These are phyloP conservation scores for Malus sylvestris DNA, from an alignment of 306 rosid genomes.

Conservation along the genomic window DNA sequence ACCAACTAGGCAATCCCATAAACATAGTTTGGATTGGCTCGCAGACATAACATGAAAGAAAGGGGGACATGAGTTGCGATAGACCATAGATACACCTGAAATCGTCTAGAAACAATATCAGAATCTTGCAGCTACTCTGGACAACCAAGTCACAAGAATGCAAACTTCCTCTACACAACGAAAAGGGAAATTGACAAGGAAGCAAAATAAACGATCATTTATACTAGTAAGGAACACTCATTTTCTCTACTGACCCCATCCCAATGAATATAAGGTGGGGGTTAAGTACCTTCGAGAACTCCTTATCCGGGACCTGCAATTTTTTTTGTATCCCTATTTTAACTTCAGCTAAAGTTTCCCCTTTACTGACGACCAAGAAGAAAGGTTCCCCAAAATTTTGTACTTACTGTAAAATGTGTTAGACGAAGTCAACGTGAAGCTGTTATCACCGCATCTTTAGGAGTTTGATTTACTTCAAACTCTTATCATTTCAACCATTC, in stretches of 20 bases:
- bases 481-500: too few relatives aligned
- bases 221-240: neutral
- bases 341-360: conserved; percentile 75
- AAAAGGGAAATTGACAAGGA: neutral
- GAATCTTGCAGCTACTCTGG: conserved; percentile 82
- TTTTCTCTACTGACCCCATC: neutral
- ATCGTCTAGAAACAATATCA: conserved; percentile 58
- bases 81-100: conserved; percentile 49
- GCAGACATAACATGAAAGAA: too few relatives aligned
- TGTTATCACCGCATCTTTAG: too few relatives aligned
- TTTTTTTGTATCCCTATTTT: conserved; percentile 71
- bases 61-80: too few relatives aligned
- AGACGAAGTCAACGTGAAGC: too few relatives aligned
- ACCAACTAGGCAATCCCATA: neutral
- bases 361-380: conserved; percentile 68
- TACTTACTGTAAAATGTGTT: conserved; percentile 41
- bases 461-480: too few relatives aligned
- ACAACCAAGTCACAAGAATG: conserved; percentile 71
- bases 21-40: too few relatives aligned
- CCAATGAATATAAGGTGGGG: neutral
- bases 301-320: conserved; percentile 74
- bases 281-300: conserved; percentile 55
- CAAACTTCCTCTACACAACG: conserved; percentile 80
- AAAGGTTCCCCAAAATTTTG: conserved; percentile 90
- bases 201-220: neutral